These are phyloP conservation scores for Acanthamoeba triangularis DNA, from an alignment of 208 protist species.

Conservation along the genomic window DNA sequence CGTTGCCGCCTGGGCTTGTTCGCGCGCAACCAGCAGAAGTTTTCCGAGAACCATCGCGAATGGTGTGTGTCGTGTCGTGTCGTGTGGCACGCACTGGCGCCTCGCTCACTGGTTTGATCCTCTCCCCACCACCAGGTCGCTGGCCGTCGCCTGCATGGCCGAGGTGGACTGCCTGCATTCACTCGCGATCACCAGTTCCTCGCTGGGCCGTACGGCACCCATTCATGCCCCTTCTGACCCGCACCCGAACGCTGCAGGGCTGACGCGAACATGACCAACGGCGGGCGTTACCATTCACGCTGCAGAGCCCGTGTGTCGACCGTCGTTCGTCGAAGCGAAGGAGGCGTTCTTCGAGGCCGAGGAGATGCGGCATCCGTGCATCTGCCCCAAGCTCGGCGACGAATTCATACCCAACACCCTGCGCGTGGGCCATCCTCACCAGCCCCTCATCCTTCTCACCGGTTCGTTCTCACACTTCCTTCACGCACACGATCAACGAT, in stretches of 20 bases:
- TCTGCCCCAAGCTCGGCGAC: conserved; percentile 64
- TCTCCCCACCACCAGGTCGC: not conserved
- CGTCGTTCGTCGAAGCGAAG: conserved; percentile 74
- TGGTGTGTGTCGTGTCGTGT: too few species aligned
- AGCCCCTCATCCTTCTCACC: conserved; percentile 94
- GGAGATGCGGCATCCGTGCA: conserved; percentile 85
- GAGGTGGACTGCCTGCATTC: conserved; percentile 88
- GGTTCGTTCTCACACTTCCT: conserved; percentile 82
- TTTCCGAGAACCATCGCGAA: conserved; percentile 12
- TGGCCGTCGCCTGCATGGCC: conserved; percentile 79
- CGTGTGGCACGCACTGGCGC: too few species aligned
- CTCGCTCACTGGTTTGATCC: too few species aligned
- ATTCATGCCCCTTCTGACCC: not conserved
- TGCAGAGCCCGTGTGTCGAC: conserved; percentile 82
- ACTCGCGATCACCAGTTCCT: conserved; percentile 74
- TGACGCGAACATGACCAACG: not conserved
- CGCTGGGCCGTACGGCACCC: not conserved
- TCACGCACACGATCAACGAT: too few species aligned
- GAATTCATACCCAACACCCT: conserved; percentile 87
- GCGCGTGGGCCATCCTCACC: conserved; percentile 31
- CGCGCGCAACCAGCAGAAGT: conserved; percentile 35
- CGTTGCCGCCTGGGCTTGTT: conserved; percentile 21
- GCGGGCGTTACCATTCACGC: not conserved
- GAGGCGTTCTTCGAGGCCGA: conserved; percentile 52
- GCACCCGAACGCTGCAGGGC: not conserved